Evolutionary conservation across 345 rosid species (phyloP).

Genomic region (Mercurialis annua): DNA sequence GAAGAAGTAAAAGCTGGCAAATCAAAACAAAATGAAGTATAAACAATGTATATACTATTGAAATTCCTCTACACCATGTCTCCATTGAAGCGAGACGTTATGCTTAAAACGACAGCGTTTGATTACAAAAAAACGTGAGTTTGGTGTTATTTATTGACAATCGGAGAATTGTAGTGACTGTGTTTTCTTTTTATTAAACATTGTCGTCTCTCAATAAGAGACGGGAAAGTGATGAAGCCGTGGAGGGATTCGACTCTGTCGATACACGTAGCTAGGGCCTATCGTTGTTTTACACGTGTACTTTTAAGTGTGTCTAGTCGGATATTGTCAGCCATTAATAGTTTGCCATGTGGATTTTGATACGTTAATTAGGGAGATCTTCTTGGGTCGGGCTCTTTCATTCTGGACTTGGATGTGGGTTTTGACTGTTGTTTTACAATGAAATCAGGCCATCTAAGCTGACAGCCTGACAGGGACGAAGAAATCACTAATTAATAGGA

Average conservation of each 20-base stretch:
- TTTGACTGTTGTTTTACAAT: too few species aligned
- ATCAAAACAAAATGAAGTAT: conserved; percentile 70
- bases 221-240: background rate
- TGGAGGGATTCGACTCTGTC: conserved; percentile 22
- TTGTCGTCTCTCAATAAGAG: too few species aligned
- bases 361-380: too few species aligned
- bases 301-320: background rate
- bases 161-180: background rate
- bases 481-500: too few species aligned
- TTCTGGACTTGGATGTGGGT: background rate
- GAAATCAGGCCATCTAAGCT: background rate
- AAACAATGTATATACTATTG: conserved; percentile 42
- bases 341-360: conserved; percentile 19
- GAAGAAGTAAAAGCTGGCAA: conserved; percentile 83
- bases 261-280: conserved; percentile 51
- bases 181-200: too few species aligned
- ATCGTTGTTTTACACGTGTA: conserved; percentile 42
- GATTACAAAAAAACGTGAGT: background rate
- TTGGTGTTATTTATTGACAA: too few species aligned
- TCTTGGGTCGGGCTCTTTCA: background rate
- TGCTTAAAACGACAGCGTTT: background rate
- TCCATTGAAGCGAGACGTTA: conserved; percentile 23
- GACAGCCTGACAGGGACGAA: too few species aligned
- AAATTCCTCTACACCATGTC: conserved; percentile 57
- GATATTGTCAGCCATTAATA: conserved; percentile 2